Base-by-base conservation (phyloP, 139 green algal genomes). In the Chlorella sp. region DNA sequence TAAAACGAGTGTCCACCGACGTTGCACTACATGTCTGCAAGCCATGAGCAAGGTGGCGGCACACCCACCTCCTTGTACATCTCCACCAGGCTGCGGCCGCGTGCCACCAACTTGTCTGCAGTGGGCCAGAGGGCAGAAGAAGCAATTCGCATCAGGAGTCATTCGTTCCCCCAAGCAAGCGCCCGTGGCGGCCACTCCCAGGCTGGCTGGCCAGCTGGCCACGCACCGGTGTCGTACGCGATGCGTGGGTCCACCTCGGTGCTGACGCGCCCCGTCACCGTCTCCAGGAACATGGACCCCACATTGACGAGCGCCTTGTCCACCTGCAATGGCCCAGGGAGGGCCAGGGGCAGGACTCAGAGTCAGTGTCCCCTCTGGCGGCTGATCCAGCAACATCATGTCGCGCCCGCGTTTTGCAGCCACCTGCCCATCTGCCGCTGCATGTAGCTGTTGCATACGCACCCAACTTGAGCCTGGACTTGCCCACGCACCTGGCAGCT, bases 221-320 rank as follows among this genome's bases (percentile, higher is more conserved):
- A 38, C 15, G n/a, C 70, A 96, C 93, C 92, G 64, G 86, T 85
- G 83, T 98, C 90, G 26, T 92, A 86, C 0, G 95, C 92, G 0
- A 94, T 78, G 60, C 92, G 86, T 5, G 95, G 91, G 83, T 98
- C 95, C 2, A 98, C 82, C 84, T 97, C 91, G 1, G 92, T 96
- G 47, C 88, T 92, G 17, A 98, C 91, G 4, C 94, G 89, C 23
- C 95, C 95, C 41, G 86, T 86, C 11, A 98, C 92, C n/a, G 88
- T 78, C 51, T 91, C 85, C 55, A 92, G 64, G 38, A 96, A 90
- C 41, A 97, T 85, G 11, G 86, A 69, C 11, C 92, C 95, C 13
- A 98, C 88, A 82, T 97, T 97, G 60, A 92, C 91, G 18, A 96
- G 39, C 1, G 95, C 95, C 80, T 96, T 96, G 86, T 97, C 94